These are phyloP conservation scores for Tolypocladium ovalisporum DNA, from an alignment of 2,329 filamentous ascomycete genomes.

Conservation along the genomic window DNA sequence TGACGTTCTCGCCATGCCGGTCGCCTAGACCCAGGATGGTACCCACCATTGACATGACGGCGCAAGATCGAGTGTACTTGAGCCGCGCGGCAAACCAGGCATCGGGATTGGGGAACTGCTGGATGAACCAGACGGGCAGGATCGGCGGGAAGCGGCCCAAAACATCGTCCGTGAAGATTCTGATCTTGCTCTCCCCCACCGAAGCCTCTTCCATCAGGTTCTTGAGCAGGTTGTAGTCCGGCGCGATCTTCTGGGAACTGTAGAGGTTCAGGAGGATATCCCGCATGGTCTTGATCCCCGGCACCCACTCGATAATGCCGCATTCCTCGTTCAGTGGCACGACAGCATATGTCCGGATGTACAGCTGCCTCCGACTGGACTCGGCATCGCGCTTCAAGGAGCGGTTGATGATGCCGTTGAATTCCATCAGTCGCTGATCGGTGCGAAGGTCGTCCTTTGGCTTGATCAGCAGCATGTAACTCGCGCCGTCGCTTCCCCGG, in stretches of 20 bases:
- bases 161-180: slow-evolving; percentile 59
- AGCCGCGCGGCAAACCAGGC: slow-evolving; percentile 85
- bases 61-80: slow-evolving; percentile 83
- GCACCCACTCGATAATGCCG: slow-evolving; percentile 96
- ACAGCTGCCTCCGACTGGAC: slow-evolving; percentile 78
- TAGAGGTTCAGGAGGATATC: slow-evolving; percentile 80
- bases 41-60: slow-evolving; percentile 99
- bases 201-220: slow-evolving; percentile 53
- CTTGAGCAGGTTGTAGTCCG: slow-evolving; percentile 59
- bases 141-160: slow-evolving; percentile 65
- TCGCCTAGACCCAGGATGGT: slow-evolving; percentile 91
- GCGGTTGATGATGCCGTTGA: slow-evolving; percentile 96
- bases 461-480: slow-evolving; percentile 88
- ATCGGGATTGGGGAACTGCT: slow-evolving; percentile 82
- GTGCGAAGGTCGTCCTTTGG: slow-evolving; percentile 96
- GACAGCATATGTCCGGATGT: slow-evolving; percentile 95
- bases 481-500: slow-evolving; percentile 76
- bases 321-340: slow-evolving; percentile 96
- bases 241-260: slow-evolving; percentile 57
- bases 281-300: slow-evolving; percentile 85
- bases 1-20: slow-evolving; percentile 92
- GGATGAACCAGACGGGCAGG: slow-evolving; percentile 88
- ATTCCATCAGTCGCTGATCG: slow-evolving; percentile 97
- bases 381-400: slow-evolving; percentile 87
- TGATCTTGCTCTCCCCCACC: slow-evolving; percentile 45